These are phyloP conservation scores for Phytophthora ramorum DNA, from an alignment of 352 stramenopile species.

Conservation along the genomic window DNA sequence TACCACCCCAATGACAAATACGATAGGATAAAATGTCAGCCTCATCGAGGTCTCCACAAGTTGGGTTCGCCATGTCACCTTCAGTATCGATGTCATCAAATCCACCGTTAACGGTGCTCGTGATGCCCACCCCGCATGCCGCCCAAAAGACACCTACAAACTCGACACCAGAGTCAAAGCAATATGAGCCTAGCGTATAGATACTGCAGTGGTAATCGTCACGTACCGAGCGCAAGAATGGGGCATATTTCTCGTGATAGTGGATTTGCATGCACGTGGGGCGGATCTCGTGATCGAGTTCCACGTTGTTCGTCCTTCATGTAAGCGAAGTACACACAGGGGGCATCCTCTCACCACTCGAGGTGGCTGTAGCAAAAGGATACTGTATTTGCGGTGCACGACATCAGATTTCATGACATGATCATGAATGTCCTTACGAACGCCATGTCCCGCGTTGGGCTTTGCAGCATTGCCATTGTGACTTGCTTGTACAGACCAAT, in stretches of 20 bases:
- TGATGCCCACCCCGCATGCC: too few relatives aligned
- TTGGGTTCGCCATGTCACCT: too few relatives aligned
- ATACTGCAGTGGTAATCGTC: not conserved
- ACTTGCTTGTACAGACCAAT: too few relatives aligned
- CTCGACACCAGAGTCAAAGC: too few relatives aligned
- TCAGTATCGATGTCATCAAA: too few relatives aligned
- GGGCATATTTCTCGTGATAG: constrained; percentile 32
- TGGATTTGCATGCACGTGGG: constrained; percentile 44
- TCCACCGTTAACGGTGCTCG: too few relatives aligned
- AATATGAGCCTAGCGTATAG: too few relatives aligned
- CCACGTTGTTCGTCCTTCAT: constrained; percentile 45
- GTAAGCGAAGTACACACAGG: constrained; percentile 44
- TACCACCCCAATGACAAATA: constrained; percentile 15
- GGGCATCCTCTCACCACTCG: constrained; percentile 36
- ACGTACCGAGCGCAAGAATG: constrained; percentile 35
- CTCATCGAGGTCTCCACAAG: too few relatives aligned
- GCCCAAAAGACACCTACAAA: too few relatives aligned
- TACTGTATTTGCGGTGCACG: constrained; percentile 16
- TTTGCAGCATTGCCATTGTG: constrained; percentile 6
- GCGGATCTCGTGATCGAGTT: constrained; percentile 26
- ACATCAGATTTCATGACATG: constrained; percentile 33
- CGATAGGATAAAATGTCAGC: too few relatives aligned
- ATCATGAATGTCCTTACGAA: constrained; percentile 36
- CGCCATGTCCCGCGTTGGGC: constrained; percentile 10
- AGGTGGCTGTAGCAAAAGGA: constrained; percentile 31